These are phyloP conservation scores for Rhodotorula kratochvilovae DNA, from an alignment of 768 basidiomycete genomes.

Conservation along the genomic window DNA sequence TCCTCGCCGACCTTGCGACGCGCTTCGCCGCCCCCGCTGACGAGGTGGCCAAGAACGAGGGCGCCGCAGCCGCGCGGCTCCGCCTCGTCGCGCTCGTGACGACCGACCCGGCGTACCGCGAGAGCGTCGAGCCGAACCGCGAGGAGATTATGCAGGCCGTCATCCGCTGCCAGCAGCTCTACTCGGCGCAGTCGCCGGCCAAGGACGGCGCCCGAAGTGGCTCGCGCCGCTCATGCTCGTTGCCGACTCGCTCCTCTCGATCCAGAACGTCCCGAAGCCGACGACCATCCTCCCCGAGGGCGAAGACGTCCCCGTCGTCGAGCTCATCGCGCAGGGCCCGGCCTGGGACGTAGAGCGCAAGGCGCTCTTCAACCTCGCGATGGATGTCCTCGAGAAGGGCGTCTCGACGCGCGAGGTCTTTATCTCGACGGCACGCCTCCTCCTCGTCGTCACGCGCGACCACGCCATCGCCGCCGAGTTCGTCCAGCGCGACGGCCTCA, in stretches of 20 bases:
- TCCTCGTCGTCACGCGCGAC: conserved; percentile 78
- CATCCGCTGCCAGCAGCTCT: conserved; percentile 21
- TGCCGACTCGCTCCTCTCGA: conserved; percentile 72
- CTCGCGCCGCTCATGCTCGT: conserved; percentile 78
- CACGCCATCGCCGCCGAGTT: conserved; percentile 62
- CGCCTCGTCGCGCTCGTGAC: conserved; percentile 79
- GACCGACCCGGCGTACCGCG: conserved; percentile 60
- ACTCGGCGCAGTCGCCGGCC: conserved; percentile 16
- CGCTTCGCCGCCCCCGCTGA: conserved; percentile 50
- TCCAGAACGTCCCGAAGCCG: conserved; percentile 66
- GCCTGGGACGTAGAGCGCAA: conserved; percentile 59
- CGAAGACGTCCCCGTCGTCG: conserved; percentile 50
- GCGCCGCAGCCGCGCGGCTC: conserved; percentile 72
- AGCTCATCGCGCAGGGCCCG: conserved; percentile 57
- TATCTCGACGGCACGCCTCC: conserved; percentile 70
- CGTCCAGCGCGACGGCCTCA: conserved; percentile 62
- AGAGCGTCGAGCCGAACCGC: conserved; percentile 33
- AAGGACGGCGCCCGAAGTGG: conserved; percentile 69
- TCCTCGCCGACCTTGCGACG: conserved; percentile 69
- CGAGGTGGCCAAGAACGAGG: conserved; percentile 51
- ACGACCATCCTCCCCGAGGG: conserved; percentile 67
- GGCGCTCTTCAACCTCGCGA: conserved; percentile 69
- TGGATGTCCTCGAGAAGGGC: conserved; percentile 63
- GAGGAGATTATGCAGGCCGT: conserved; percentile 39
- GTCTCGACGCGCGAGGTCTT: conserved; percentile 73